Evolutionary conservation across 257 asterid genomes (phyloP), one percentile per base, ranked within the genome.

Genomic region (Solanum microdontum): DNA sequence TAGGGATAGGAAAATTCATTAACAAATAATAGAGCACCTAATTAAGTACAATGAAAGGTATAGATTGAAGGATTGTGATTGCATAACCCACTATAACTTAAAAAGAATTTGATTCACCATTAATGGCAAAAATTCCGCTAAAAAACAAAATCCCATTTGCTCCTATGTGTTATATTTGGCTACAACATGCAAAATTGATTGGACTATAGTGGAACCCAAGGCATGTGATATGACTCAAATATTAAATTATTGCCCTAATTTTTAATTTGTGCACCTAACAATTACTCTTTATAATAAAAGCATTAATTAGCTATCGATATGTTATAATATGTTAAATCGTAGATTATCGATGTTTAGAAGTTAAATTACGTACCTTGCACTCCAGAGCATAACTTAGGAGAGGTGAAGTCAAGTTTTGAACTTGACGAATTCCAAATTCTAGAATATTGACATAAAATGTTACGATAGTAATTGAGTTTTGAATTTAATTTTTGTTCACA

Each of bases 91-190:
- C 86, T 39, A 55, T 55, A 45, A 72, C 11, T 37, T 32, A 9
- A 84, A 69, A 85, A 87, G 92, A 89, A 87, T 82, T 85, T 80
- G 88, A 86, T 85, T 89, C 93, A 87, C 89, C 84, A 92, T 90
- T 89, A 87, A 87, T 89, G 91, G 90, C 93, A 84, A 88, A 85
- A 90, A 86, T 91, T 91, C 86, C 87, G 86, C 92, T 45, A 51
- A 79, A 87, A 62, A 86, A 70, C 37, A 73, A 83, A 32, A 48
- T 32, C 80, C n/a, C 32, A 58, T 58, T 86, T 58, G 84, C 82
- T 39, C 86, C 83, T 74, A 21, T 36, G 74, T 87, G 86, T 86
- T 91, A 82, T 90, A 24, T 90, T 86, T 87, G 91, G 88, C 86
- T 45, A 10, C 69, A 80, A 48, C 85, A 28, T 80, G 69, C 11